Evolutionary conservation across 169 alveolate species (phyloP).

Genomic region (Cryptosporidium ubiquitum): DNA sequence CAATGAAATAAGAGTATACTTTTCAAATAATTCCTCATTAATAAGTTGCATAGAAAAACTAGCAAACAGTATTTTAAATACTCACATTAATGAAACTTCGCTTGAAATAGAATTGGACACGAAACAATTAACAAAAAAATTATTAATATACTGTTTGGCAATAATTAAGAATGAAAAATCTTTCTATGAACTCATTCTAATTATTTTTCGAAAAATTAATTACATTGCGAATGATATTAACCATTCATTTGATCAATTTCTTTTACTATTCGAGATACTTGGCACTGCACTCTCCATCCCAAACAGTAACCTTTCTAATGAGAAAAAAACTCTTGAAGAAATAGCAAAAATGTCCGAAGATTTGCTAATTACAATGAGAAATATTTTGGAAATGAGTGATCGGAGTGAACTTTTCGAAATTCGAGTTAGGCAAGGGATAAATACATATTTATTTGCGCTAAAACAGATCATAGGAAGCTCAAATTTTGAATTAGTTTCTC

Average conservation of each 20-base stretch:
- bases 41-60: neutral
- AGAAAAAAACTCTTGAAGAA: neutral
- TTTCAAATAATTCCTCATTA: neutral
- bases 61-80: neutral
- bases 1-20: slow-evolving; percentile 1
- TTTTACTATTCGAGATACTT: neutral
- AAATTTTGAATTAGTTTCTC: neutral
- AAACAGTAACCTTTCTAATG: neutral
- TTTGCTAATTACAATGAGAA: neutral
- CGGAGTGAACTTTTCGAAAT: neutral
- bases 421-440: neutral
- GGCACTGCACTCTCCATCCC: neutral
- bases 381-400: neutral
- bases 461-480: slow-evolving; percentile 14
- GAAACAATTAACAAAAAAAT: neutral
- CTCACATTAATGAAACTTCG: neutral
- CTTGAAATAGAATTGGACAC: neutral
- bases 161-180: neutral
- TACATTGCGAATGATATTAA: neutral
- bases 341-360: neutral
- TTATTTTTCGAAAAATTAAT: neutral
- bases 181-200: neutral
- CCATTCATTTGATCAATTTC: neutral
- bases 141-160: neutral
- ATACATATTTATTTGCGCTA: slow-evolving; percentile 6